A percentile compares a stretch with the other conserved stretches of the same genome.
phyloP scores from a whole-genome alignment of 2,329 filamentous ascomycete genomes.

The Bipolaris bicolor region DNA sequence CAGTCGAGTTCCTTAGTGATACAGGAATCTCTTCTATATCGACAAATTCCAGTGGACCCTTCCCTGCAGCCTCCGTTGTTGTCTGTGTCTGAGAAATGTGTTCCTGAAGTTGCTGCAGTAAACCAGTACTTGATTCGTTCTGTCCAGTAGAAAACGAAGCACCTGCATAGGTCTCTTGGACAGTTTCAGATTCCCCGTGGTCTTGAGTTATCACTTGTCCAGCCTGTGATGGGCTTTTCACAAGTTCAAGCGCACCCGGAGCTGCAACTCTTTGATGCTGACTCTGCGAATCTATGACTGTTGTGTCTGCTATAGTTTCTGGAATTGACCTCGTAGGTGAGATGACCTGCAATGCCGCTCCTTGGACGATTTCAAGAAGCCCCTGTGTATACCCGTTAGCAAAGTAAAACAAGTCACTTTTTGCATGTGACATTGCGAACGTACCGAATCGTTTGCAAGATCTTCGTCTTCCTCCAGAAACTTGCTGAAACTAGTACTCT shows the following conservation, averaged over 20 bases:
- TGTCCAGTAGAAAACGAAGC: not conserved
- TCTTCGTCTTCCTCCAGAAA: conserved; percentile 12
- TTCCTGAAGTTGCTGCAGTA: not conserved
- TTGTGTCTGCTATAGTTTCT: conserved; percentile 35
- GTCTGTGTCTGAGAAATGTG: not conserved
- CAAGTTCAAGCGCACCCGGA: conserved; percentile 12
- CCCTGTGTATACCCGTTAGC: conserved; percentile 21
- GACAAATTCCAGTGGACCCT: not conserved
- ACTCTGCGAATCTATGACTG: conserved; percentile 22
- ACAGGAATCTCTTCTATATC: not conserved
- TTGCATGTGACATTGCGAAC: not conserved
- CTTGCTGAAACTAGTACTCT: conserved; percentile 6
- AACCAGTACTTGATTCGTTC: not conserved
- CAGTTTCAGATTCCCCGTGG: not conserved
- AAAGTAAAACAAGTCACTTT: not conserved
- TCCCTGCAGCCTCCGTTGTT: not conserved
- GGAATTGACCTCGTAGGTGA: conserved; percentile 36
- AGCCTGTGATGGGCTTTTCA: conserved; percentile 6
- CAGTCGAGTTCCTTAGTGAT: not conserved
- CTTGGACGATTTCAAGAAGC: conserved; percentile 20
- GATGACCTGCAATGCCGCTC: conserved; percentile 14
- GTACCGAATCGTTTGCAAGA: conserved; percentile 20
- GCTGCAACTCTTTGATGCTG: conserved; percentile 13
- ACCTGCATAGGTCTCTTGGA: not conserved
- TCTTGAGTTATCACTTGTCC: not conserved